Conservation (phyloP, 306 rosid genomes). For the Vigna radiata region DNA sequence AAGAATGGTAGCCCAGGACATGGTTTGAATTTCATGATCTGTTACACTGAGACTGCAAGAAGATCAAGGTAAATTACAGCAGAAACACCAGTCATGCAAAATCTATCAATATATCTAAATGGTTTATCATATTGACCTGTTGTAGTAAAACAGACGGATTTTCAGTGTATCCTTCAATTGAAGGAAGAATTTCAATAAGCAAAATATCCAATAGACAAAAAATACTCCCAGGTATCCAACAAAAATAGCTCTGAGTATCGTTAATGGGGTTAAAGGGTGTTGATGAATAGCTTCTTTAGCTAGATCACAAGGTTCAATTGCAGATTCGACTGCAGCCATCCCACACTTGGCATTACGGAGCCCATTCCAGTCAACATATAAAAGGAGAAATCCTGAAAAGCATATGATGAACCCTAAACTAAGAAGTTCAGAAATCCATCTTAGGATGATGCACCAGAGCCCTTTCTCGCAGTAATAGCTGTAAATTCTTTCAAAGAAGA, state of each 20-base stretch:
- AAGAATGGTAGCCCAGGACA: conserved; percentile 91
- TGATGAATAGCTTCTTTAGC: conserved; percentile 79
- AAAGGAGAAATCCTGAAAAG: conserved; percentile 85
- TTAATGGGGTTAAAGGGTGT: conserved; percentile 83
- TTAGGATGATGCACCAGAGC: conserved; percentile 86
- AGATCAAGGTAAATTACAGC: conserved; percentile 30
- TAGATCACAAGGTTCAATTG: conserved; percentile 91
- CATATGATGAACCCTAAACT: conserved; percentile 87
- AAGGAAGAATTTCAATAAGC: conserved; percentile 88
- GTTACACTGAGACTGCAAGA: conserved; percentile 82
- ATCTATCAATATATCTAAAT: conserved; percentile 19
- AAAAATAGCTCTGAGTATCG: conserved; percentile 73
- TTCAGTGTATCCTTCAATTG: conserved; percentile 76
- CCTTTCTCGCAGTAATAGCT: conserved; percentile 92
- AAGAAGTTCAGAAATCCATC: conserved; percentile 93
- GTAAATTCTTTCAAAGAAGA: conserved; percentile 92
- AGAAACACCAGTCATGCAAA: background rate
- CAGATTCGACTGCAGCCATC: conserved; percentile 92
- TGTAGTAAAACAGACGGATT: conserved; percentile 82
- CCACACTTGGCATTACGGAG: conserved; percentile 96
- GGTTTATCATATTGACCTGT: conserved; percentile 55
- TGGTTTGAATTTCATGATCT: conserved; percentile 85
- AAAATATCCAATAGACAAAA: conserved; percentile 83
- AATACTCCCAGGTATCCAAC: conserved; percentile 90
- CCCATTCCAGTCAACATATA: conserved; percentile 93